These are phyloP conservation scores for Fraxinus paxiana DNA, from an alignment of 305 asterid species.

Conservation along the genomic window DNA sequence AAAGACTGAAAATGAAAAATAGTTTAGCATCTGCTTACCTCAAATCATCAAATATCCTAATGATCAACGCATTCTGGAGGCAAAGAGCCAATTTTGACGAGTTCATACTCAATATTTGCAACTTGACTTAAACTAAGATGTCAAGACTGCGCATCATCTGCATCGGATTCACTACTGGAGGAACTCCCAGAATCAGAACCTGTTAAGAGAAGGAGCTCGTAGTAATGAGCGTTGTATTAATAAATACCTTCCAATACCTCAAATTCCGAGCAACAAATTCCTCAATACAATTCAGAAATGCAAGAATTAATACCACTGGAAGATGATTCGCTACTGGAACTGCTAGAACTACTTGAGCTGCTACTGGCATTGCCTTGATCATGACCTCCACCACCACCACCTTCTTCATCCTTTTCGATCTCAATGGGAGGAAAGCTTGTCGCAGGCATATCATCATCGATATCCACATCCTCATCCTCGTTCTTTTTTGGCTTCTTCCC, in stretches of 20 bases:
- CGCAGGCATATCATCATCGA: conserved; percentile 85
- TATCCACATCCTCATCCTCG: conserved; percentile 91
- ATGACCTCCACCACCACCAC: conserved; percentile 22
- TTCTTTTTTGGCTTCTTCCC: conserved; percentile 57
- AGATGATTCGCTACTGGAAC: conserved; percentile 93
- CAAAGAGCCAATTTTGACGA: not conserved
- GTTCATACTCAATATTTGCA: not conserved
- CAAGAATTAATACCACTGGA: conserved; percentile 76
- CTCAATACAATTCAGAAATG: conserved; percentile 45
- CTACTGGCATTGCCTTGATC: conserved; percentile 48
- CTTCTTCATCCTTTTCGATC: conserved; percentile 82
- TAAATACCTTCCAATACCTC: conserved; percentile 18
- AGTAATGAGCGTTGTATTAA: conserved; percentile 31
- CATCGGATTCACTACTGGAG: conserved; percentile 92
- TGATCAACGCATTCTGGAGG: not conserved
- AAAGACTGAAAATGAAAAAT: not conserved
- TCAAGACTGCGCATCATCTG: conserved; percentile 94
- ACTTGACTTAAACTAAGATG: conserved; percentile 5
- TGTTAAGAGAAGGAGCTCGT: conserved; percentile 49
- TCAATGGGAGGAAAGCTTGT: conserved; percentile 81
- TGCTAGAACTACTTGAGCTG: conserved; percentile 82
- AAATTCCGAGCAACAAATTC: conserved; percentile 22
- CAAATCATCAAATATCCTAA: not conserved
- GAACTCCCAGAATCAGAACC: conserved; percentile 98
- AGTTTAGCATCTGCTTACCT: conserved; percentile 29